Evolutionary conservation across 106 monocot species (phyloP), one percentile per base, ranked within the genome.

Genomic region (Triglochin maritima): DNA sequence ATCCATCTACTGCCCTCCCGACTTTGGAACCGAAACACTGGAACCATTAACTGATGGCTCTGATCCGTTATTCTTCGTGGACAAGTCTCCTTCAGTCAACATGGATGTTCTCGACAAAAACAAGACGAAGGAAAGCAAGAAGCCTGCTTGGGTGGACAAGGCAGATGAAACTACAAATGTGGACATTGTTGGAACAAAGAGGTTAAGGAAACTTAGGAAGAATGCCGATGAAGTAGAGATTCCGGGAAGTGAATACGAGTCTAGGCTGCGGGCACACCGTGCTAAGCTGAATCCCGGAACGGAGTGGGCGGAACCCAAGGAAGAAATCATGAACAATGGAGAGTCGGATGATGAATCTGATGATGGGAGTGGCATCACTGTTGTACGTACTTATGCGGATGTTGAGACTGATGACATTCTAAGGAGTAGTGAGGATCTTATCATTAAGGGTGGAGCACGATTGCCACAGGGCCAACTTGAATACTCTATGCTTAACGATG

Each of bases 121-220:
- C 70, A 69, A 78, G 13, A 64, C 78, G 4, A 29, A 71, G 12
- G 4, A 61, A 2, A 6, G n/a, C 49, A 80, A 70, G 66, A 87
- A 85, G 62, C 79, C 89, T 2, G 89, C 48, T 3, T 94, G 94
- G 94, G 63, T 85, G 5, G 89, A 94, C 44, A 86, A 89, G 0
- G 86, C 89, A 53, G 93, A 94, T 48, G 86, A 81, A 45, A 67
- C 7, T 43, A 29, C 70, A 2, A 62, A 77, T 57, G 81, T 92
- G 3, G 79, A 92, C 49, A 79, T 92, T 67, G 2, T 62, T 6
- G 81, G 70, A 29, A 79, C 81, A 8, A 46, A 45, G 17, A 82
- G 87, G 71, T 50, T 92, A 72, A 80, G 87, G 53, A 92, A 92
- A 63, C 58, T 92, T 46, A 80, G 87, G 65, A 29, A 29, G 29